These are phyloP conservation scores for Mortierella sp. DNA, from an alignment of 371 early-diverging fungal species.

Conservation along the genomic window DNA sequence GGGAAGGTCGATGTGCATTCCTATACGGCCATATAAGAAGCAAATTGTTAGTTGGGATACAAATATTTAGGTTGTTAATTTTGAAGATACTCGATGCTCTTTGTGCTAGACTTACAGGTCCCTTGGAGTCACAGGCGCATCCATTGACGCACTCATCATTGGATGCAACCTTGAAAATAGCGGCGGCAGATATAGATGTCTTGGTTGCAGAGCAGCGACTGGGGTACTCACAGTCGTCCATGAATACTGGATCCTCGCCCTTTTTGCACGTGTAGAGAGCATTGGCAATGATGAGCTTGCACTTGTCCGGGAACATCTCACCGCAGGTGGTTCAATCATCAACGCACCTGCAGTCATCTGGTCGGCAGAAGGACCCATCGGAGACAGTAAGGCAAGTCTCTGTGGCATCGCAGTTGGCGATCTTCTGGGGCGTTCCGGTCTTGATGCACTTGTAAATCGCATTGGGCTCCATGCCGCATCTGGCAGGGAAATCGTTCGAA, in stretches of 20 bases:
- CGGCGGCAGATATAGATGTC: background rate
- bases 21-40: background rate
- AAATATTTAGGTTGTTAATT: background rate
- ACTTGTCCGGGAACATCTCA: background rate
- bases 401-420: background rate
- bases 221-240: background rate
- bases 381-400: slow-evolving; percentile 2
- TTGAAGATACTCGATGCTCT: no score
- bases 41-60: background rate
- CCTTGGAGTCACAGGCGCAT: background rate
- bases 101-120: background rate
- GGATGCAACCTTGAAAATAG: no score
- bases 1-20: background rate
- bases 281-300: background rate
- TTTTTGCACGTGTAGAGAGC: slow-evolving; percentile 10
- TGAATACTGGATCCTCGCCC: background rate
- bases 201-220: background rate
- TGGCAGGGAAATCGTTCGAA: background rate
- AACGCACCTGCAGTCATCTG: background rate
- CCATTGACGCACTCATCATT: background rate
- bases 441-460: slow-evolving; percentile 8
- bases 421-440: background rate
- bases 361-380: background rate
- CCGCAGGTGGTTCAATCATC: background rate
- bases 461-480: background rate